These are phyloP conservation scores for Metarhizium robertsii DNA, from an alignment of 2,329 filamentous ascomycete genomes.

Conservation along the genomic window DNA sequence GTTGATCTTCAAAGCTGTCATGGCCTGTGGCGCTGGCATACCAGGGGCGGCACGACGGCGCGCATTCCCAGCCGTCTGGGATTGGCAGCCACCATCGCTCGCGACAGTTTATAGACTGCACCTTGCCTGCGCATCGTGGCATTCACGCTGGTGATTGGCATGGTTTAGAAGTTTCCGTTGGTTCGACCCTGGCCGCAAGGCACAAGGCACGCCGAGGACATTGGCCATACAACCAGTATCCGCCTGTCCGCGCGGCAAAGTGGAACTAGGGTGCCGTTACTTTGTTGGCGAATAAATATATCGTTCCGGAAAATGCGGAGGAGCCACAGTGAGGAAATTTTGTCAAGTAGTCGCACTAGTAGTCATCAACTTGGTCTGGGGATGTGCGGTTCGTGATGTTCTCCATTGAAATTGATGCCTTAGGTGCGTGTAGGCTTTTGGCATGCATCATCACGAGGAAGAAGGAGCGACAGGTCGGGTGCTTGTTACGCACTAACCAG, in stretches of 20 bases:
- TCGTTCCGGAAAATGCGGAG: neutral
- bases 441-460: neutral
- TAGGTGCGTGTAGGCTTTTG: neutral
- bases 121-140: neutral
- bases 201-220: neutral
- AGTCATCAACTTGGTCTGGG: neutral
- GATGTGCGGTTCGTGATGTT: neutral
- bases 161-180: neutral
- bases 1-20: neutral
- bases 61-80: neutral
- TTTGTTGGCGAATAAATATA: neutral
- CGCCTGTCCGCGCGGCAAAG: neutral
- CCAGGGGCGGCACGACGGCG: neutral
- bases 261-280: neutral
- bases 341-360: neutral
- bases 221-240: neutral
- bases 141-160: neutral
- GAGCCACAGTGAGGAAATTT: neutral
- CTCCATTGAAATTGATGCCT: neutral
- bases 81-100: neutral
- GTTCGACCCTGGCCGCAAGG: neutral
- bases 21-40: neutral
- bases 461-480: neutral
- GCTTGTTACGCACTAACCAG: neutral
- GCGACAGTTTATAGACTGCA: neutral